phyloP scores from a whole-genome alignment of 2,329 filamentous ascomycete species.

The Didymosphaeria variabile region DNA sequence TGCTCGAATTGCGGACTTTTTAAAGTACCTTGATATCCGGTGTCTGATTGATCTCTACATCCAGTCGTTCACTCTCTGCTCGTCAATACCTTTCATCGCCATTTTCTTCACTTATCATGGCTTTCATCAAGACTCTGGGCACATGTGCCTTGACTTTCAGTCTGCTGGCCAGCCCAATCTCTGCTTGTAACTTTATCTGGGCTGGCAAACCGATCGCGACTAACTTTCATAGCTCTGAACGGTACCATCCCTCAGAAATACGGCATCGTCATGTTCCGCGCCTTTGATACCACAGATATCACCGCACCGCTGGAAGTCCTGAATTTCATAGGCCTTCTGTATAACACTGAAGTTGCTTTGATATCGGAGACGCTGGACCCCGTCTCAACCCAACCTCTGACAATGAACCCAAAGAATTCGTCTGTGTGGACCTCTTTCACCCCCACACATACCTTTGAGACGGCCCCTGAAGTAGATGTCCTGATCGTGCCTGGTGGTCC shows the following conservation, averaged over 20 bases:
- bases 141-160: not conserved
- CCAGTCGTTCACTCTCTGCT: not conserved
- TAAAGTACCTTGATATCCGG: not conserved
- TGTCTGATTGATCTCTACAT: not conserved
- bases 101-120: not conserved
- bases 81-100: not conserved
- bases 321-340: constrained; percentile 36
- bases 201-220: no score
- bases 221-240: constrained; percentile 10
- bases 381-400: constrained; percentile 33
- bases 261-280: constrained; percentile 39
- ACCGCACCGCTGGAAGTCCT: constrained; percentile 56
- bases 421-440: constrained; percentile 48
- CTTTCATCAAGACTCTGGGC: not conserved
- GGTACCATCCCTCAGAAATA: constrained; percentile 30
- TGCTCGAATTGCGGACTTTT: not conserved
- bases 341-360: constrained; percentile 32
- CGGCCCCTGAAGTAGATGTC: constrained; percentile 64
- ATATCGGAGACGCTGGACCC: constrained; percentile 40
- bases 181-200: not conserved
- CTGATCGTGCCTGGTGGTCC: constrained; percentile 71
- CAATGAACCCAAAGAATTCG: constrained; percentile 38
- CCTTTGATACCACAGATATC: constrained; percentile 40
- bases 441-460: constrained; percentile 64
- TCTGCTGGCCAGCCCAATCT: constrained; percentile 3